Evolutionary conservation across 345 rosid species (phyloP), one percentile per base, ranked within the genome.

Genomic region (Psidium guajava): DNA sequence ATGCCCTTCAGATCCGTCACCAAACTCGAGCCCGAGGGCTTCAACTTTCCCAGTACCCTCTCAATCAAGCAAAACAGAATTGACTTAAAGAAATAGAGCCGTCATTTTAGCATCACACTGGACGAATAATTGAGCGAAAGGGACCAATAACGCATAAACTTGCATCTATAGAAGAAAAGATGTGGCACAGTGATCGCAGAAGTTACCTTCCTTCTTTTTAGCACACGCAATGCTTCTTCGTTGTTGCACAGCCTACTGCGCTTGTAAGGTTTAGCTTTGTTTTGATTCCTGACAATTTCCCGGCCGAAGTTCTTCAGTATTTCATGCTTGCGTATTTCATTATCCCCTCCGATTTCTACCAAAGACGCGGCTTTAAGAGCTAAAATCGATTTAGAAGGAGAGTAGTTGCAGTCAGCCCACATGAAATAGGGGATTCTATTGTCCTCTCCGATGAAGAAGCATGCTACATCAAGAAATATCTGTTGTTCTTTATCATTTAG

Each of bases 221-320:
- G 10, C 28, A 14, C 74, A 27, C 3, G 0, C 21, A 14, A 10
- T 27, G 74, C 40, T 6, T 61, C 74, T 13, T 0, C 1, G 21
- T 6, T 40, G 5, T 61, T 0, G 0, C 4, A 61, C 1, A 61
- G 10, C 40, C 74, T 6, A 3, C 74, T 61, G 21, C 74, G 74
- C 0, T 0, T 6, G 2, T 0, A 27, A 61, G 40, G 74, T 27
- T 6, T 10, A 6, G 14, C 0, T 14, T 1, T 0, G 40, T 0
- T 27, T 61, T 28, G 5, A 1, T 3, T 59, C 73, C 15, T 61
- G 74, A 61, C 74, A 1, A 61, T 27, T 27, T 61, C 40, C 40
- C 0, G 1, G 42, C 21, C 74, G 28, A 61, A 28, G 1, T 6
- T 14, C 40, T 14, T 61, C 21, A 61, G 74, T 28, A 27, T 61